Evolutionary conservation across 2,329 filamentous ascomycete genomes (phyloP), one percentile per base, ranked within the genome.

Genomic region (Chalaropsis ovoidea): DNA sequence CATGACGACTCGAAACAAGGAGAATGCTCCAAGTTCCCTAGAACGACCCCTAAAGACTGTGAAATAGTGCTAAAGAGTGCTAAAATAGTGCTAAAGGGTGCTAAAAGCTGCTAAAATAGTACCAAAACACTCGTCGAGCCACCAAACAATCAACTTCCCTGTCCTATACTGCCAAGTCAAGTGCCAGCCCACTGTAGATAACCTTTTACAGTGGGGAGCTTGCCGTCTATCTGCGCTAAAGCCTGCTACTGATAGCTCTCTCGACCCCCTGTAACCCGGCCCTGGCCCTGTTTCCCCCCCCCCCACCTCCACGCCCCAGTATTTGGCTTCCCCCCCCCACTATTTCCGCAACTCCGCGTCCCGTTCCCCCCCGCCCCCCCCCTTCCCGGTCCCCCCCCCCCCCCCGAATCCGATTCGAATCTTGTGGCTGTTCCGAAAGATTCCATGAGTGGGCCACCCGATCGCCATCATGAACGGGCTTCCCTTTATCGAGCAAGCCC

Each of bases 1-100:
- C 54, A 58, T 58, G 54, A 58, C 31, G 54, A 35, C 54, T 58
- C 54, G 54, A 39, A 58, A 58, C 54, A 58, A 35, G 15, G 27
- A 35, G 54, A 58, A 58, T 35, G 24, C 15, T 24, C n/a, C 43
- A 47, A 47, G 43, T 47, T 39, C 35, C 35, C 35, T 8, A 39
- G 1, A 6, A 39, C 5, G 2, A 2, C 15, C 52, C 52, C 52
- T 13, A 35, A 4, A 31, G 24, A 15, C 24, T 56, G 24, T 27
- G 13, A n/a, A 58, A n/a, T n/a, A n/a, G n/a, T n/a, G n/a, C n/a
- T n/a, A n/a, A 58, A 22, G 2, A 39, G 8, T 31, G 6, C 8
- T 35, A 56, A 56, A 7, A 17, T 5, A 7, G 52, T 35, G 24
- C 27, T 31, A 56, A 17, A n/a, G 17, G 4, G 47, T 52, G 47